Conservation (phyloP, 257 asterid genomes). For the Plantago elongata region DNA sequence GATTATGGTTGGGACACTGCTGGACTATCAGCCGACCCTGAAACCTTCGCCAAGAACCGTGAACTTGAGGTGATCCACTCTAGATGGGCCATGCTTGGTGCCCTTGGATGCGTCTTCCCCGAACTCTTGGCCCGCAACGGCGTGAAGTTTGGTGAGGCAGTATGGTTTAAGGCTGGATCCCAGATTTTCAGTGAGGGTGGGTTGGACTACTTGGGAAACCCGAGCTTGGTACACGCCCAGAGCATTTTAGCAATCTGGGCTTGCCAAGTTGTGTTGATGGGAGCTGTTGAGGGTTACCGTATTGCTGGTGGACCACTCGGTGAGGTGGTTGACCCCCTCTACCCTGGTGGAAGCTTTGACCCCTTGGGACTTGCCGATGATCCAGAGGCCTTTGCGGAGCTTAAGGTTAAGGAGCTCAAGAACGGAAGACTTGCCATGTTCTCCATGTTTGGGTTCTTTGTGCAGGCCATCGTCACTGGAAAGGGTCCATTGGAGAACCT, state of each 20-base stretch:
- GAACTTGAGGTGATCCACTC: constrained; percentile 11
- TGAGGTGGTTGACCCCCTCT: constrained; percentile 9
- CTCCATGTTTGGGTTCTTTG: constrained; percentile 11
- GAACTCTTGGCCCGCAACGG: constrained; percentile 10
- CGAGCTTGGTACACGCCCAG: constrained; percentile 8
- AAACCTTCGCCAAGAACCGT: constrained; percentile 10
- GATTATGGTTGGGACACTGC: constrained; percentile 13
- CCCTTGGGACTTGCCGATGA: constrained; percentile 6
- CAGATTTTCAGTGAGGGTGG: constrained; percentile 9
- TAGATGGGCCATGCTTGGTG: constrained; percentile 12
- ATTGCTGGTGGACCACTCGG: constrained; percentile 9
- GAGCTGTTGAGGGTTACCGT: constrained; percentile 11
- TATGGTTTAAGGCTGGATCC: constrained; percentile 10
- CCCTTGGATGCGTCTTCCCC: constrained; percentile 7
- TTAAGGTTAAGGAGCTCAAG: constrained; percentile 11
- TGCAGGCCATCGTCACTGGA: constrained; percentile 11
- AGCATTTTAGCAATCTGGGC: constrained; percentile 10
- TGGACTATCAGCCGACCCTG: constrained; percentile 12
- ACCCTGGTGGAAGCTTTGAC: constrained; percentile 12
- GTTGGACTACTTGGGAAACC: constrained; percentile 10
- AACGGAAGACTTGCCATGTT: constrained; percentile 12
- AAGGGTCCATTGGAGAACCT: constrained; percentile 4
- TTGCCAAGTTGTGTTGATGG: constrained; percentile 8
- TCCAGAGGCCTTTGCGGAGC: constrained; percentile 5
- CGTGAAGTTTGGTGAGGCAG: constrained; percentile 8